These are phyloP conservation scores for Xylaria longipes DNA, from an alignment of 495 filamentous ascomycete genomes.

Conservation along the genomic window DNA sequence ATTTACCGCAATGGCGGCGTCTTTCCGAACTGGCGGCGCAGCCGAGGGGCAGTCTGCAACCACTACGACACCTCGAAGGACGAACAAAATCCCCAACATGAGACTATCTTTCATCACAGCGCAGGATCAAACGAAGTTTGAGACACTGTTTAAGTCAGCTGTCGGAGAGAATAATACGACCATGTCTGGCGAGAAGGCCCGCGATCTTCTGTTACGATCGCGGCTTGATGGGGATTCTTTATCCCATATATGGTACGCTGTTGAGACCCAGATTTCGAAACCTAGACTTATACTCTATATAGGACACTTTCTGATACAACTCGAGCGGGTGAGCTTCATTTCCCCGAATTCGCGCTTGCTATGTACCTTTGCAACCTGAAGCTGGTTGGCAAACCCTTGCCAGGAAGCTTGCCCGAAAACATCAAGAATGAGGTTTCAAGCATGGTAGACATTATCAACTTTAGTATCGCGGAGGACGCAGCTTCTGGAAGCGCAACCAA, in stretches of 20 bases:
- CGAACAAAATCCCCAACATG: slow-evolving; percentile 88
- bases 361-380: slow-evolving; percentile 99
- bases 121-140: slow-evolving; percentile 95
- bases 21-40: slow-evolving; percentile 68
- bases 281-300: slow-evolving; percentile 29
- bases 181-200: slow-evolving; percentile 89
- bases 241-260: slow-evolving; percentile 81
- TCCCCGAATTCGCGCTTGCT: slow-evolving; percentile 96
- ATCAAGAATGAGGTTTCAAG: slow-evolving; percentile 97
- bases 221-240: slow-evolving; percentile 81
- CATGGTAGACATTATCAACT: slow-evolving; percentile 99
- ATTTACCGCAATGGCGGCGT: slow-evolving; percentile 84
- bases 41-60: slow-evolving; percentile 59
- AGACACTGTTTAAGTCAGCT: slow-evolving; percentile 96
- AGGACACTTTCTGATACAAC: slow-evolving; percentile 98
- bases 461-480: slow-evolving; percentile 82
- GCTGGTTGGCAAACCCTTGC: slow-evolving; percentile 83
- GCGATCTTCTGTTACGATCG: slow-evolving; percentile 85
- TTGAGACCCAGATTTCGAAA: neutral
- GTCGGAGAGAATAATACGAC: slow-evolving; percentile 83
- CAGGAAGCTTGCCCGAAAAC: slow-evolving; percentile 75
- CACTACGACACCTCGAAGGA: slow-evolving; percentile 50
- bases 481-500: slow-evolving; percentile 66
- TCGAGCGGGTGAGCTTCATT: slow-evolving; percentile 93
- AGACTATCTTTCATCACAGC: slow-evolving; percentile 94